phyloP scores from a whole-genome alignment of 805 yeast genomes.

The Candida oleophila region DNA sequence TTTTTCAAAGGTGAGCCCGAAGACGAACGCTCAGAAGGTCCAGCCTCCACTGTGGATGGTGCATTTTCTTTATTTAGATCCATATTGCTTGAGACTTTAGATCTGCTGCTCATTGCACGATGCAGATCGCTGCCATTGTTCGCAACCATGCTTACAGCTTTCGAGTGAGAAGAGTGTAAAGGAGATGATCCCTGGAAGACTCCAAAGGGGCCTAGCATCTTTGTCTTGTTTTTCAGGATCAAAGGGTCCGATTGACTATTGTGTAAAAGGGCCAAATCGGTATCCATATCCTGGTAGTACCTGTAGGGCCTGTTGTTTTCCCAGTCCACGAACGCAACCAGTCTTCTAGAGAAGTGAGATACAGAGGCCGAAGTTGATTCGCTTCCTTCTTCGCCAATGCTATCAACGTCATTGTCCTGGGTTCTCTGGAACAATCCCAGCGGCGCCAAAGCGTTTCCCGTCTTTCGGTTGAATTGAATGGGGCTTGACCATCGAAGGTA shows the following conservation, averaged over 20 bases:
- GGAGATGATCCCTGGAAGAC: slow-evolving; percentile 44
- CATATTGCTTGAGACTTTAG: not conserved
- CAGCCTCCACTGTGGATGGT: not conserved
- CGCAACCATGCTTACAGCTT: not conserved
- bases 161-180: not conserved
- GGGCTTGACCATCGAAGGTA: slow-evolving; percentile 78
- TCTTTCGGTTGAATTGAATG: slow-evolving; percentile 24
- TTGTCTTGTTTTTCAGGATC: slow-evolving; percentile 33
- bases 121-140: not conserved
- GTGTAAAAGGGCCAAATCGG: slow-evolving; percentile 58
- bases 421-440: slow-evolving; percentile 29
- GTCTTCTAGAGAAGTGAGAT: slow-evolving; percentile 56
- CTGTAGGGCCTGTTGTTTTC: slow-evolving; percentile 54
- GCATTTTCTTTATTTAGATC: not conserved
- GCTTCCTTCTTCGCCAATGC: slow-evolving; percentile 1
- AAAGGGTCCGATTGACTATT: slow-evolving; percentile 34
- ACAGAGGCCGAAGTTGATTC: slow-evolving; percentile 18
- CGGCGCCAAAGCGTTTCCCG: slow-evolving; percentile 26
- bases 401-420: slow-evolving; percentile 16
- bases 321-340: slow-evolving; percentile 73
- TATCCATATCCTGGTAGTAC: slow-evolving; percentile 82
- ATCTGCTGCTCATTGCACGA: not conserved
- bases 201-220: slow-evolving; percentile 76
- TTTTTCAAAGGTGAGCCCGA: not conserved
- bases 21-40: not conserved